Percentiles rank a stretch among this genome's conserved stretches.
Evolutionary conservation across 2,329 filamentous ascomycete genomes (phyloP).

Genomic region (Epichloe aotearoae): DNA sequence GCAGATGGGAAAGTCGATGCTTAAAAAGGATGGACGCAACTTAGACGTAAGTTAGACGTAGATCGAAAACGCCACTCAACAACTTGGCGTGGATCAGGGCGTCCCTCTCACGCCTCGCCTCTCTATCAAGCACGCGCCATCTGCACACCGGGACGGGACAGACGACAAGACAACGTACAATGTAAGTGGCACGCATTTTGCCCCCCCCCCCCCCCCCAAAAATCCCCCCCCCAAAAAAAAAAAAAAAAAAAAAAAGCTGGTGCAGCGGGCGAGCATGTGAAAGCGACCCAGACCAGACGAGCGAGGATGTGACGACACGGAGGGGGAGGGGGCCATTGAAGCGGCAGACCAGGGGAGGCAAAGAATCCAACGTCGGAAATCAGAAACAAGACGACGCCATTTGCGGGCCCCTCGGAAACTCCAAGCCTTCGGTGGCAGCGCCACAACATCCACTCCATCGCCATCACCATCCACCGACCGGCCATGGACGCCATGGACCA

Average conservation of each 20-base stretch:
- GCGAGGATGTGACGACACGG: not conserved
- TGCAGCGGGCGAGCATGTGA: slow-evolving; percentile 3
- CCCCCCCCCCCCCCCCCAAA: too few relatives aligned
- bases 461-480: not conserved
- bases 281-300: not conserved
- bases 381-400: too few relatives aligned
- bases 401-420: too few relatives aligned
- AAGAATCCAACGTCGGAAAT: too few relatives aligned
- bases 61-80: slow-evolving; percentile 3
- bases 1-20: slow-evolving; percentile 3
- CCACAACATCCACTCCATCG: too few relatives aligned
- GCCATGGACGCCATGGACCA: not conserved
- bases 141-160: not conserved
- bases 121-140: not conserved
- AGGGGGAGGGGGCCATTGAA: too few relatives aligned
- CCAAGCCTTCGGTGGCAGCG: too few relatives aligned
- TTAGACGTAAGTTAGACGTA: not conserved
- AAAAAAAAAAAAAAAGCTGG: not conserved
- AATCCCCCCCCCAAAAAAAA: too few relatives aligned
- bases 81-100: slow-evolving; percentile 1
- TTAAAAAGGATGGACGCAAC: slow-evolving; percentile 3
- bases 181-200: not conserved
- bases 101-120: too few relatives aligned
- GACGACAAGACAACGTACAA: too few relatives aligned
- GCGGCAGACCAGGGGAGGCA: too few relatives aligned